Conservation (phyloP, 2,329 filamentous ascomycete species). For the Xylogone sp. region DNA sequence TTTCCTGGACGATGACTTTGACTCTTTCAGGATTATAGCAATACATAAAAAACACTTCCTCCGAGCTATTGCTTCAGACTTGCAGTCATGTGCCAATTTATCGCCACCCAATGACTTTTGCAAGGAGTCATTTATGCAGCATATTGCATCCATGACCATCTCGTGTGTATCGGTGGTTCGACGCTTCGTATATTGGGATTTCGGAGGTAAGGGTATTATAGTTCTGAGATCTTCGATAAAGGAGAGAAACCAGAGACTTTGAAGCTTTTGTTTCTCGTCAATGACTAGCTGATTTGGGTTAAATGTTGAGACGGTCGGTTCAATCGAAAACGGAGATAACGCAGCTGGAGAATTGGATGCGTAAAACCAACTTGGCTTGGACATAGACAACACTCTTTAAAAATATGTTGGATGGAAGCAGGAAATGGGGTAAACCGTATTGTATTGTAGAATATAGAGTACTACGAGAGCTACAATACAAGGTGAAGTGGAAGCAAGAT, state of each 20-base stretch:
- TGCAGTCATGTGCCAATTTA: too few species aligned
- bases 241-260: constrained; percentile 1
- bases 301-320: neutral
- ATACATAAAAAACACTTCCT: constrained; percentile 4
- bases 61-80: neutral
- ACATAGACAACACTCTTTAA: constrained; percentile 25
- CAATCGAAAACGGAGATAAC: neutral
- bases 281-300: neutral
- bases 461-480: too few species aligned
- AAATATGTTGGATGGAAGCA: too few species aligned
- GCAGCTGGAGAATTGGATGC: constrained; percentile 14
- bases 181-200: too few species aligned
- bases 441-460: too few species aligned
- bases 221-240: constrained; percentile 1
- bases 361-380: constrained; percentile 26
- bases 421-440: too few species aligned
- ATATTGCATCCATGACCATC: neutral
- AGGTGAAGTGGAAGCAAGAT: too few species aligned
- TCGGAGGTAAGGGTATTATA: too few species aligned
- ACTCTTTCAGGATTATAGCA: constrained; percentile 1
- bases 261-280: neutral
- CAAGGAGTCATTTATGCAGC: neutral
- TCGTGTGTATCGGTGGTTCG: neutral
- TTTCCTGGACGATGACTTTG: too few species aligned
- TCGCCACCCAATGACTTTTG: neutral